Conservation (phyloP, 805 yeast genomes). For the Komagataella mondaviorum region DNA sequence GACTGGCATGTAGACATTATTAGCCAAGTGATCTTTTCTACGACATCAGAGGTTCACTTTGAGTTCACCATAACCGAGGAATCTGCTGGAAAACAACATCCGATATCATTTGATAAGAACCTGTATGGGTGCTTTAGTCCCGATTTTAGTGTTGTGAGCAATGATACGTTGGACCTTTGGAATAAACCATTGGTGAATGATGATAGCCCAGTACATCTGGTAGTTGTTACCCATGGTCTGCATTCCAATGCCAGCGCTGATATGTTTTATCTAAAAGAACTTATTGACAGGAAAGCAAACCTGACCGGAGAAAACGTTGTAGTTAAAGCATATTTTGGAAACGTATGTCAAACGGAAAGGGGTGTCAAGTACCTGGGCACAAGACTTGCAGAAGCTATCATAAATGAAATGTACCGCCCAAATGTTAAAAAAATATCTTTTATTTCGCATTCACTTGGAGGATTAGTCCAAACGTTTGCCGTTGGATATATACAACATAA, state of each 20-base stretch:
- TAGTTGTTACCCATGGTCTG: conserved; percentile 81
- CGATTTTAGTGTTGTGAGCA: conserved; percentile 32
- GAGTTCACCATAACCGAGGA: conserved; percentile 40
- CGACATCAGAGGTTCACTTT: conserved; percentile 55
- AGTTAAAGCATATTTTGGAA: conserved; percentile 73
- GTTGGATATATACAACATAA: conserved; percentile 61
- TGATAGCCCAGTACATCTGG: conserved; percentile 60
- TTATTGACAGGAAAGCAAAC: conserved; percentile 37
- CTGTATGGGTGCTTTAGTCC: conserved; percentile 5
- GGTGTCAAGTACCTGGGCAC: conserved; percentile 81
- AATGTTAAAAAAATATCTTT: conserved; percentile 61
- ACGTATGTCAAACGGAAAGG: conserved; percentile 77
- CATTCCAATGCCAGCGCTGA: conserved; percentile 87
- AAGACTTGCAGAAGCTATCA: conserved; percentile 63
- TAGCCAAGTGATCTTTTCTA: conserved; percentile 66
- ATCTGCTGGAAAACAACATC: conserved; percentile 15
- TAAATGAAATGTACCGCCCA: conserved; percentile 36
- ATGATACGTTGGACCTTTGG: conserved; percentile 68
- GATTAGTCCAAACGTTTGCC: conserved; percentile 84
- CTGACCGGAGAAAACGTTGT: conserved; percentile 50
- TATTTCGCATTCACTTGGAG: conserved; percentile 90
- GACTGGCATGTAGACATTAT: conserved; percentile 73
- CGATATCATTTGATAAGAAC: conserved; percentile 7
- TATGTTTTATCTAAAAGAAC: conserved; percentile 77
- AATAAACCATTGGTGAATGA: conserved; percentile 38